Base-by-base conservation (phyloP, 345 rosid genomes). In the Eucalyptus marginata region DNA sequence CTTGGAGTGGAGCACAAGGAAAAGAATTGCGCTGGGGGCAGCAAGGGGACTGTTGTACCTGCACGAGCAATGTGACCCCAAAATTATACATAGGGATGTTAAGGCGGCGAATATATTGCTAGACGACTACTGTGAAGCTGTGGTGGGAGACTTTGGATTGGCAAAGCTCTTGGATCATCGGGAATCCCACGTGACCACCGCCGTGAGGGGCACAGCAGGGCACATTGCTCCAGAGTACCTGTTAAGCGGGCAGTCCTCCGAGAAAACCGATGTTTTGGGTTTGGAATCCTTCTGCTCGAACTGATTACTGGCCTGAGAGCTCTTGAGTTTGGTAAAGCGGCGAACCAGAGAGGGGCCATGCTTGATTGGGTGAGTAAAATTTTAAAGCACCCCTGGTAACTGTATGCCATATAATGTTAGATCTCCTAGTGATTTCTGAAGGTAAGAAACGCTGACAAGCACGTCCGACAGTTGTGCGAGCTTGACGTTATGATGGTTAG, bases 61-160 rank as follows among this genome's bases (percentile, higher is more conserved):
- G 93, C 99, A 98, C 68, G 99, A 98, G 88, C 99, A 98, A 80
- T 97, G 99, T 27, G 99, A 98, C 87, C 99, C 99, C 29, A 96
- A 98, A 94, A 97, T 98, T 86, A 96, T 98, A 92, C 99, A 97
- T 87, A 93, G 99, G 86, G 99, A 97, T 86, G 99, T 97, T 71
- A 97, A 98, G 93, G 99, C 99, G 88, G 99, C 99, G 5, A 98
- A 97, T 56, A 94, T 98, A 92, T 92, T 97, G 93, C 97, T 98
- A 1, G 99, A 97, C 79, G 99, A 96, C 89, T 93, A 92, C 89
- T 95, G 87, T 62, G 98, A 97, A 91, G 99, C 95, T 4, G 98
- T 98, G 59, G 99, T 98, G 1, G 99, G 99, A 90, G 99, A 98
- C 93, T 96, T 98, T 54, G 98, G 99, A 22, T 90, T 98, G 91